Conservation (phyloP, 257 asterid species). For the Penstemon barbatus region DNA sequence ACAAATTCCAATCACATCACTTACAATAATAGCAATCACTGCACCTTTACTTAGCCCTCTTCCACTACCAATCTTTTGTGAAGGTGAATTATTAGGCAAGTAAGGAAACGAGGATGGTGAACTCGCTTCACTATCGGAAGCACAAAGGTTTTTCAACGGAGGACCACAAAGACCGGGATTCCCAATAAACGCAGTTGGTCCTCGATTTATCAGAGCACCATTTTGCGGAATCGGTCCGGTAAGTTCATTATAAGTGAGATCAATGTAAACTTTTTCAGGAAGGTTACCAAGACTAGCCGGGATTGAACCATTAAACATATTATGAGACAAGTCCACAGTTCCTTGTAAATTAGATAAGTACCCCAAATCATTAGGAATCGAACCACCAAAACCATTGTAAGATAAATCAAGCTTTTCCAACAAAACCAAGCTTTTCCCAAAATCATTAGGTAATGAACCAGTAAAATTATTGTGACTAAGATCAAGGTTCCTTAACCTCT, state of each 20-base stretch:
- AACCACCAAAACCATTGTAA: constrained; percentile 55
- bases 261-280: constrained; percentile 86
- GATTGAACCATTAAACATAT: constrained; percentile 64
- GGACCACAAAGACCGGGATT: constrained; percentile 89
- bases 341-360: constrained; percentile 65
- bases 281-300: constrained; percentile 82
- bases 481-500: constrained; percentile 57
- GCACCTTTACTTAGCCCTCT: constrained; percentile 61
- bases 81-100: constrained; percentile 58
- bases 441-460: constrained; percentile 59
- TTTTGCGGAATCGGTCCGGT: constrained; percentile 88
- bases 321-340: constrained; percentile 77
- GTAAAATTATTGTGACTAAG: constrained; percentile 58
- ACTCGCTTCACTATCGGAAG: constrained; percentile 45
- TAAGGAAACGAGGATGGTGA: constrained; percentile 61
- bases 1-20: constrained; percentile 79
- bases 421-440: constrained; percentile 57
- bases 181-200: constrained; percentile 95
- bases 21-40: constrained; percentile 56
- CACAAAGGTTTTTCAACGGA: constrained; percentile 70
- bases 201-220: constrained; percentile 80
- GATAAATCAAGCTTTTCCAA: constrained; percentile 75
- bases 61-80: constrained; percentile 37
- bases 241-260: constrained; percentile 66
- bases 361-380: constrained; percentile 71